These are phyloP conservation scores for Nakazawaea wickerhamii DNA, from an alignment of 805 yeast genomes.

Conservation along the genomic window DNA sequence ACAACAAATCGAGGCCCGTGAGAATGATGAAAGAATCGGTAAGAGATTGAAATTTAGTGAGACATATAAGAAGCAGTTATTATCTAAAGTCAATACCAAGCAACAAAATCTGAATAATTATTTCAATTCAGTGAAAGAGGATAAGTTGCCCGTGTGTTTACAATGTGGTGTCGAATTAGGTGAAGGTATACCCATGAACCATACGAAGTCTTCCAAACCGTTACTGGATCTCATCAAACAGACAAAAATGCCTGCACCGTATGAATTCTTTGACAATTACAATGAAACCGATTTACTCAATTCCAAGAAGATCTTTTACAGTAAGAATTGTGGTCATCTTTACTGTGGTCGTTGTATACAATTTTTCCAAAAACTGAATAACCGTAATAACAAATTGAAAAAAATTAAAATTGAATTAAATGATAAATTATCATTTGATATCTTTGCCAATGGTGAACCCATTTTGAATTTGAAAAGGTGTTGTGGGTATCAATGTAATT, in stretches of 20 bases:
- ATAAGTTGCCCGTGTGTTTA: constrained; percentile 47
- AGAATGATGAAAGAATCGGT: constrained; percentile 7
- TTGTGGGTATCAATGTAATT: constrained; percentile 7
- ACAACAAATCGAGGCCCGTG: constrained; percentile 7
- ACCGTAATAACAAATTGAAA: constrained; percentile 2
- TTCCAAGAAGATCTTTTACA: constrained; percentile 57
- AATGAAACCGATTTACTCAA: constrained; percentile 52
- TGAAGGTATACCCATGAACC: constrained; percentile 58
- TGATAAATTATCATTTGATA: constrained; percentile 33
- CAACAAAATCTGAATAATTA: constrained; percentile 14
- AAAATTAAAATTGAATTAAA: neutral
- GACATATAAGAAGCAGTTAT: constrained; percentile 17
- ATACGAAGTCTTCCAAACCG: constrained; percentile 24
- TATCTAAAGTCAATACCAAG: constrained; percentile 16
- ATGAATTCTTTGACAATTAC: constrained; percentile 27
- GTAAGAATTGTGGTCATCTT: constrained; percentile 71
- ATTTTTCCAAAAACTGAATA: neutral
- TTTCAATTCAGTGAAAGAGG: constrained; percentile 26
- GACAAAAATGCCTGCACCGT: constrained; percentile 20
- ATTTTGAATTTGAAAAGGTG: constrained; percentile 32
- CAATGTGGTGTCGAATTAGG: constrained; percentile 74
- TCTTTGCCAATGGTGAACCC: constrained; percentile 42
- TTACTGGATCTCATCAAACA: constrained; percentile 24
- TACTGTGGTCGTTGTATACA: constrained; percentile 75
- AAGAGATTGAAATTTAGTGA: constrained; percentile 17